These are phyloP conservation scores for Neurospora tetrasperma DNA, from an alignment of 495 filamentous ascomycete genomes.

Conservation along the genomic window DNA sequence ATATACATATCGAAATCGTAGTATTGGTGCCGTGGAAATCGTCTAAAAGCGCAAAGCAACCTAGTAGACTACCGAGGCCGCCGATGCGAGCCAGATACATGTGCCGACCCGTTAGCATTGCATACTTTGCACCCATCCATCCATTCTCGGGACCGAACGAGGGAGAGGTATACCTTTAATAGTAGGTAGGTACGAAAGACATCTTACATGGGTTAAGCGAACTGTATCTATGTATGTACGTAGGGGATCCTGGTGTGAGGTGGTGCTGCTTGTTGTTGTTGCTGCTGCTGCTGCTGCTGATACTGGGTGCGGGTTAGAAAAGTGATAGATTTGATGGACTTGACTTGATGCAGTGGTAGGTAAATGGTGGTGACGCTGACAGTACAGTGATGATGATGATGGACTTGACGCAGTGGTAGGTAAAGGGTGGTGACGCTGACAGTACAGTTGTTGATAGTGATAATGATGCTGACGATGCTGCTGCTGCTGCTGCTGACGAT, in stretches of 20 bases:
- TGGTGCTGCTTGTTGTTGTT: too few relatives aligned
- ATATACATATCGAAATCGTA: too few relatives aligned
- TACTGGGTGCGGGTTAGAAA: background rate
- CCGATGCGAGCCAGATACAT: background rate
- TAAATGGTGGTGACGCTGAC: background rate
- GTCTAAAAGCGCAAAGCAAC: too few relatives aligned
- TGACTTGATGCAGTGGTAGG: background rate
- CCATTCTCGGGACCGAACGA: background rate
- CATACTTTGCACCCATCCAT: background rate
- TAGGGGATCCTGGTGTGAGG: background rate
- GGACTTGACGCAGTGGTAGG: background rate
- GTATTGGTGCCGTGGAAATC: too few relatives aligned
- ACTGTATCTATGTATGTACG: background rate
- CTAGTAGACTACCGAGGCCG: background rate
- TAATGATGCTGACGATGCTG: background rate
- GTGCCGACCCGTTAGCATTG: background rate
- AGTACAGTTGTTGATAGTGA: too few relatives aligned
- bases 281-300: too few relatives aligned
- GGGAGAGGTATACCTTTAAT: too few relatives aligned
- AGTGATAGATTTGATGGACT: background rate
- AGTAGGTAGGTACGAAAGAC: background rate
- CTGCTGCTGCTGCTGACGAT: background rate
- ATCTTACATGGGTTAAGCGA: background rate
- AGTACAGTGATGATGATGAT: background rate
- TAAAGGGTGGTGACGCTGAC: background rate